A percentile compares a stretch with the other conserved stretches of the same genome.
Evolutionary conservation across 169 alveolate genomes (phyloP).

Genomic region (Eimeria maxima): DNA sequence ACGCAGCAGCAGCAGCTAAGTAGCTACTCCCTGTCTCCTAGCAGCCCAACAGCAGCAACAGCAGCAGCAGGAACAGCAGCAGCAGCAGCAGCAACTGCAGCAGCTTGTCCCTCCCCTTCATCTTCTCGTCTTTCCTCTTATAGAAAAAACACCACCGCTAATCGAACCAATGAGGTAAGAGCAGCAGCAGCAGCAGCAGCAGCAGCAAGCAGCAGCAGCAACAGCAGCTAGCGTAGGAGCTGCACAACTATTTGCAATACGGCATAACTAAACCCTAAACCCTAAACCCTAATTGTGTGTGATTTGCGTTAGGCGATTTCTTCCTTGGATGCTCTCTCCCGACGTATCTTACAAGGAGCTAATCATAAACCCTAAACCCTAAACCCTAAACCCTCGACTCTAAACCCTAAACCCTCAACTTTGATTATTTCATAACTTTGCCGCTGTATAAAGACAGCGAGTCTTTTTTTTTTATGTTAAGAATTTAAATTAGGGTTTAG

Average conservation of each 20-base stretch:
- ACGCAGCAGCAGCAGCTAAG: not conserved
- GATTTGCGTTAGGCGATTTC: not conserved
- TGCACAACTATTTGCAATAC: not conserved
- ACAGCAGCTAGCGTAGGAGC: not conserved
- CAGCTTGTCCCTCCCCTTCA: not conserved
- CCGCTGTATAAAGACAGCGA: not conserved
- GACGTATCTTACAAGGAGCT: not conserved
- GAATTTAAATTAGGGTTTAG: not conserved
- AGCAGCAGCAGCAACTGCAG: not conserved
- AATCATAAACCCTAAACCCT: constrained; percentile 31
- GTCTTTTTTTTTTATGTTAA: not conserved
- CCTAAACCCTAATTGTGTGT: not conserved
- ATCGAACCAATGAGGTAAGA: not conserved
- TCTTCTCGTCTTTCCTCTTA: not conserved
- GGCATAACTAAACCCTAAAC: not conserved
- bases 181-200: no score
- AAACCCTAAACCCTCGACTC: not conserved
- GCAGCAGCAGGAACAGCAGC: constrained; percentile 24
- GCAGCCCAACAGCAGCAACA: constrained; percentile 7
- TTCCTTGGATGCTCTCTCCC: not conserved
- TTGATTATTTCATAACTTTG: not conserved
- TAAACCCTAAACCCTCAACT: no score
- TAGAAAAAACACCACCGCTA: not conserved
- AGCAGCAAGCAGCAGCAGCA: constrained; percentile 5
- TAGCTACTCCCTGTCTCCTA: not conserved